phyloP scores from a whole-genome alignment of 1,139 yeast genomes.

The Kluyveromyces marxianus region DNA sequence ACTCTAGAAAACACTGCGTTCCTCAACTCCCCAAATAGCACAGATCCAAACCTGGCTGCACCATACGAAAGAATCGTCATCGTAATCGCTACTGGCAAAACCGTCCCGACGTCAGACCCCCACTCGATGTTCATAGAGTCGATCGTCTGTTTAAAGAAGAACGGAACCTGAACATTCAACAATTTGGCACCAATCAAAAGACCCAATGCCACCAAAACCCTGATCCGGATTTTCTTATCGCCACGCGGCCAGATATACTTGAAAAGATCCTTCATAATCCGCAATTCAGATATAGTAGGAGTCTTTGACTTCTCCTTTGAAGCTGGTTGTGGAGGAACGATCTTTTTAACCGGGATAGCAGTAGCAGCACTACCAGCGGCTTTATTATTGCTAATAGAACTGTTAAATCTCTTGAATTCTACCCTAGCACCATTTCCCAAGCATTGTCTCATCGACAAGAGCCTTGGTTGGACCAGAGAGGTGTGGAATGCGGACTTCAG shows the following conservation, averaged over 20 bases:
- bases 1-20: slow-evolving; percentile 95
- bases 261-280: slow-evolving; percentile 54
- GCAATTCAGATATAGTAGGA: slow-evolving; percentile 44
- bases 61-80: slow-evolving; percentile 85
- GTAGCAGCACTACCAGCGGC: neutral
- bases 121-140: slow-evolving; percentile 93
- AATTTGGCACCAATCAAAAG: slow-evolving; percentile 73
- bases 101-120: slow-evolving; percentile 46
- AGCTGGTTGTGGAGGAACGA: slow-evolving; percentile 4
- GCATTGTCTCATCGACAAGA: too few species aligned
- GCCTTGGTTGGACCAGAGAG: too few species aligned
- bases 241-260: slow-evolving; percentile 87
- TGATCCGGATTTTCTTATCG: slow-evolving; percentile 56
- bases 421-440: too few species aligned
- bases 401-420: neutral
- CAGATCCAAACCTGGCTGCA: slow-evolving; percentile 89
- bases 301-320: slow-evolving; percentile 12
- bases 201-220: slow-evolving; percentile 71
- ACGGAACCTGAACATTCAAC: slow-evolving; percentile 91
- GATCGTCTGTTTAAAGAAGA: slow-evolving; percentile 79
- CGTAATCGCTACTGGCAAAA: slow-evolving; percentile 47
- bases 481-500: too few species aligned
- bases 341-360: neutral
- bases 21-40: slow-evolving; percentile 84
- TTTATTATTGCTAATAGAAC: neutral